Conservation (phyloP, 495 filamentous ascomycete species). For the Talaromyces proteolyticus region DNA sequence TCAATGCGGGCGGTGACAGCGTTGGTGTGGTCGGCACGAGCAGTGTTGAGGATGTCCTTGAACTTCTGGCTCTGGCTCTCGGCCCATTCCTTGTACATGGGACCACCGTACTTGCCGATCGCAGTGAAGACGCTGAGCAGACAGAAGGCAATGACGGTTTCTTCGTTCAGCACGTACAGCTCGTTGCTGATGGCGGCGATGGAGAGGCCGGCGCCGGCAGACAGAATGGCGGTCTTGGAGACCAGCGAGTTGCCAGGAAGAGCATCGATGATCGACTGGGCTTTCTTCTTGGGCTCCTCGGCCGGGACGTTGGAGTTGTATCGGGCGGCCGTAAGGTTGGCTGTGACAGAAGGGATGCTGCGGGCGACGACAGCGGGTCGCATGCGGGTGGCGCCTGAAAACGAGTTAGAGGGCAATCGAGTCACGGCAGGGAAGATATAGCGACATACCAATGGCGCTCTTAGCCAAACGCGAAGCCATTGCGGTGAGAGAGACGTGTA, state of each 20-base stretch:
- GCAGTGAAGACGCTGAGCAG: conserved; percentile 84
- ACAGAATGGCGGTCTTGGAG: conserved; percentile 95
- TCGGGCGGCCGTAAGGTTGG: conserved; percentile 57
- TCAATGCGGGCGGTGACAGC: conserved; percentile 91
- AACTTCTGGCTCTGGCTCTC: conserved; percentile 80
- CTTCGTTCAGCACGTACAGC: conserved; percentile 98
- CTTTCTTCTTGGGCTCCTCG: conserved; percentile 86
- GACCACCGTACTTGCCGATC: conserved; percentile 86
- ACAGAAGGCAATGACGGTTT: conserved; percentile 85
- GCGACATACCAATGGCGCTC: conserved; percentile 77
- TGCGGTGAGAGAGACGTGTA: conserved; percentile 44
- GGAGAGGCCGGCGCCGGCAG: conserved; percentile 81
- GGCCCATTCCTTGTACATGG: conserved; percentile 89
- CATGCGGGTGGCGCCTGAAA: conserved; percentile 82
- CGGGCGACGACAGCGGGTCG: conserved; percentile 68
- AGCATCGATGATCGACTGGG: conserved; percentile 88
- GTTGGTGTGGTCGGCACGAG: conserved; percentile 86
- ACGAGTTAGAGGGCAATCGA: conserved; percentile 14
- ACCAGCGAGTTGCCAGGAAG: conserved; percentile 79
- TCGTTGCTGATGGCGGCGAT: conserved; percentile 98
- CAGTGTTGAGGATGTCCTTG: conserved; percentile 86
- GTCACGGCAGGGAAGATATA: neutral
- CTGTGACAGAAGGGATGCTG: conserved; percentile 63
- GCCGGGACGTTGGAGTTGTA: conserved; percentile 70
- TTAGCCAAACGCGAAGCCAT: conserved; percentile 95